A percentile compares a stretch with the other conserved stretches of the same genome.
phyloP scores from a whole-genome alignment of 495 filamentous ascomycete genomes.

The Penicillium macrosclerotiorum region DNA sequence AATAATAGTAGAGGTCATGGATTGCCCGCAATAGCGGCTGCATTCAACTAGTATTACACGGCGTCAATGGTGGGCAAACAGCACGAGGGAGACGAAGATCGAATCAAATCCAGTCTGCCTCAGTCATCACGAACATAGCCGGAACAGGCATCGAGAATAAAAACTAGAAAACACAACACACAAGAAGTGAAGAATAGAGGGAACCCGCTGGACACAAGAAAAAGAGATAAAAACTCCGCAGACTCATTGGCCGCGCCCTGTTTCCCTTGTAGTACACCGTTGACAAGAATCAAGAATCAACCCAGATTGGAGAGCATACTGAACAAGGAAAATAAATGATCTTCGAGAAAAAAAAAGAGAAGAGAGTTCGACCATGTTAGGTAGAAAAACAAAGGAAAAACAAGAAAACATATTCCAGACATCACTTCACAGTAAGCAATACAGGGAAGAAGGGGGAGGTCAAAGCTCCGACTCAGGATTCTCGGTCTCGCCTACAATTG shows the following conservation, averaged over 20 bases:
- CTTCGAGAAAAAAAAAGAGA: constrained; percentile 7
- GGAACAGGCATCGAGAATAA: constrained; percentile 11
- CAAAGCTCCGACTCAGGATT: constrained; percentile 11
- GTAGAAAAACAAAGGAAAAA: not conserved
- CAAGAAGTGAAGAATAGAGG: constrained; percentile 8
- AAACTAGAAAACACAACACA: constrained; percentile 12
- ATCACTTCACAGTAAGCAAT: constrained; percentile 4
- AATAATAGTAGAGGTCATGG: not conserved
- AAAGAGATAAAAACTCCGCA: constrained; percentile 23
- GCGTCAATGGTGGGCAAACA: constrained; percentile 8
- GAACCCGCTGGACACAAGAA: too few relatives aligned
- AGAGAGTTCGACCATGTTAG: not conserved
- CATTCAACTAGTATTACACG: constrained; percentile 32
- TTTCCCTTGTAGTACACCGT: constrained; percentile 20
- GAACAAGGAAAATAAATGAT: constrained; percentile 6
- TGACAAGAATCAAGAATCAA: constrained; percentile 10
- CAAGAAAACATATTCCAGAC: constrained; percentile 8
- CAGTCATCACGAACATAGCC: constrained; percentile 24
- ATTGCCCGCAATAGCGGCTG: constrained; percentile 15
- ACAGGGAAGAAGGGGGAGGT: constrained; percentile 4
- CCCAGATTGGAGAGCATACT: not conserved
- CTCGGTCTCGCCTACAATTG: not conserved
- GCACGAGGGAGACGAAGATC: constrained; percentile 8
- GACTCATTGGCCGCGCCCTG: constrained; percentile 17
- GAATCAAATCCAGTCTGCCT: constrained; percentile 11